Conservation (phyloP, 2,329 filamentous ascomycete species). For the Westerdykella aurantiaca region DNA sequence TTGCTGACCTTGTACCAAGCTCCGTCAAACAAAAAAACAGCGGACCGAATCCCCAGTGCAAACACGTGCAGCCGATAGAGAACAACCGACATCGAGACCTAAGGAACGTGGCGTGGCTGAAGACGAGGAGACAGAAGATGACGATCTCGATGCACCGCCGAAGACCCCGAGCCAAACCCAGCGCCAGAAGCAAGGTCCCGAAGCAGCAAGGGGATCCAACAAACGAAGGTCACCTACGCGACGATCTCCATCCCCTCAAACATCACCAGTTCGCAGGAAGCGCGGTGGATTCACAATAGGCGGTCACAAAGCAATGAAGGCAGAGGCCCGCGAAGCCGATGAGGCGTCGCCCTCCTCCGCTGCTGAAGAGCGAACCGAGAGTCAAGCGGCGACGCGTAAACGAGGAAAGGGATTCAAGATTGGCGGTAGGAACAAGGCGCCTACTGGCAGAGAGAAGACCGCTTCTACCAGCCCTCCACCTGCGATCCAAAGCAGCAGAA, state of each 20-base stretch:
- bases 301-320: constrained; percentile 15
- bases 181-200: neutral
- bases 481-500: constrained; percentile 2
- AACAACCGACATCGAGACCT: neutral
- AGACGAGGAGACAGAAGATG: constrained; percentile 33
- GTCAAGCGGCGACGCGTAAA: neutral
- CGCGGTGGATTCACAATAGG: constrained; percentile 27
- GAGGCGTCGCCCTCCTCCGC: neutral
- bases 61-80: neutral
- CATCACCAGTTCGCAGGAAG: constrained; percentile 3
- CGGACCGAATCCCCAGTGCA: neutral
- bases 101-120: constrained; percentile 1
- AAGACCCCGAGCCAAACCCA: constrained; percentile 13
- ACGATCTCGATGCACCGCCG: constrained; percentile 36
- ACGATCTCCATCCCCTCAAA: neutral
- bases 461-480: neutral
- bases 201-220: neutral
- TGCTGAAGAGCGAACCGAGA: neutral
- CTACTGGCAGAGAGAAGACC: constrained; percentile 4
- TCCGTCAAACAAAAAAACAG: constrained; percentile 13
- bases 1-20: constrained; percentile 1
- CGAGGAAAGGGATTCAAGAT: constrained; percentile 25
- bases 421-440: constrained; percentile 24
- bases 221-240: no score
- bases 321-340: neutral